phyloP scores from a whole-genome alignment of 805 yeast genomes.

The Wickerhamiella sergipiensis region DNA sequence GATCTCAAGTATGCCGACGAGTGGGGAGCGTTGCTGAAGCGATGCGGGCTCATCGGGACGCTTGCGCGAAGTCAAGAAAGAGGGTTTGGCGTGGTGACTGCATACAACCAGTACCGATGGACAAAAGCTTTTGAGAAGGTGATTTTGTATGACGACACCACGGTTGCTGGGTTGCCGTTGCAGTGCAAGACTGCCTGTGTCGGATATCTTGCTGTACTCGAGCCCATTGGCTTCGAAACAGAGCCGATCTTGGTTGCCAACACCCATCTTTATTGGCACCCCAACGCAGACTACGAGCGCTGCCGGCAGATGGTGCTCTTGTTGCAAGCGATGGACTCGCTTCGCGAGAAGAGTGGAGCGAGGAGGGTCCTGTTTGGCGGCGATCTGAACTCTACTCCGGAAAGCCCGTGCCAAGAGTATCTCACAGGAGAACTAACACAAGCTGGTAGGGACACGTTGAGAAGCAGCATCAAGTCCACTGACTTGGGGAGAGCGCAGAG shows the following conservation, averaged over 20 bases:
- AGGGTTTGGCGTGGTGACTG: constrained; percentile 49
- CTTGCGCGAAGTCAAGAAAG: too few relatives aligned
- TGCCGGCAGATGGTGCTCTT: constrained; percentile 45
- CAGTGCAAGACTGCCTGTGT: constrained; percentile 57
- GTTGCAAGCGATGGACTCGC: constrained; percentile 11
- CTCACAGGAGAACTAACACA: too few relatives aligned
- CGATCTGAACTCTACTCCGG: not conserved
- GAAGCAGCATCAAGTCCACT: too few relatives aligned
- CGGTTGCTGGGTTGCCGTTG: constrained; percentile 31
- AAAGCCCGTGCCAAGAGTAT: too few relatives aligned
- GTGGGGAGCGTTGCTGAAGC: constrained; percentile 2
- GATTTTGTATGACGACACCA: constrained; percentile 43
- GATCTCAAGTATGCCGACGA: constrained; percentile 50
- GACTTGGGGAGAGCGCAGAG: too few relatives aligned
- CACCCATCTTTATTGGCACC: constrained; percentile 93
- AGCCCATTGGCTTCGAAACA: constrained; percentile 8
- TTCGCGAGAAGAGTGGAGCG: not conserved
- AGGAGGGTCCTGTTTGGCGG: not conserved
- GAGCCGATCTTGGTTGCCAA: constrained; percentile 55
- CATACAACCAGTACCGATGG: not conserved
- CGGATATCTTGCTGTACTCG: constrained; percentile 47
- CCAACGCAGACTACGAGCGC: constrained; percentile 82
- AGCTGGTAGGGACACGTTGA: too few relatives aligned
- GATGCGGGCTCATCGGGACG: too few relatives aligned
- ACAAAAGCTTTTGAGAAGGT: not conserved